Base-by-base conservation (phyloP, 306 rosid genomes). In the Macrotyloma uniflorum region DNA sequence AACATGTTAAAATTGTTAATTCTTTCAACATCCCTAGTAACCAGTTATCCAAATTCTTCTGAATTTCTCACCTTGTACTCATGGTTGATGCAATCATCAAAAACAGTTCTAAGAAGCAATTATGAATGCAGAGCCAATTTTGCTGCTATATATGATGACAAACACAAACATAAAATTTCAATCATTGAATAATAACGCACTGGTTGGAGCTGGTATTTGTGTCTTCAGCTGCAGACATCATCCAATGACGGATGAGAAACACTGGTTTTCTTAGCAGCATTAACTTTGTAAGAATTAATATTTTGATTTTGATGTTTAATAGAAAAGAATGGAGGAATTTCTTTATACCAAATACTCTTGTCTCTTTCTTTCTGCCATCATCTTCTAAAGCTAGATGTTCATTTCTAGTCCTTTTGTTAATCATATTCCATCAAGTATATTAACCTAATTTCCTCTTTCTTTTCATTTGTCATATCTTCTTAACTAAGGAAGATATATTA, bases 201-300 rank as follows among this genome's bases (percentile, higher is more conserved):
- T 55, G 6, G 18, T 33, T 71, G 79, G 24, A 57, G 65, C 43
- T 65, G 74, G 40, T 50, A 66, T 55, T n/a, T 74, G 50, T 49
- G 36, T 40, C 77, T 47, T 49, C 68, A 74, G 20, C 13, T 59
- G 74, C 78, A 79, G 22, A 30, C 83, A 57, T 66, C 72, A 83
- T 38, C 47, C n/a, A 53, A 64, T 54, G 57, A 77, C 13, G 58
- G 7, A 65, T 10, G 32, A 76, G 35, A 49, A 76, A 40, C 40
- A 35, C 22, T 22, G 26, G 57, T 65, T 55, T 83, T 36, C 68
- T 51, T 28, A 69, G 8, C 78, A 20, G 1, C 28, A 38, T 69
- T 46, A 55, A 46, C 57, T 43, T 59, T 58, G 77, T 49, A 19
- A 68, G 0, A n/a, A n/a, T n/a, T n/a, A 47, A 4, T 62, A 47